A percentile compares a stretch with the other conserved stretches of the same genome.
These are phyloP conservation scores for Didymella segeticola DNA, from an alignment of 2,329 filamentous ascomycete species.

Conservation along the genomic window DNA sequence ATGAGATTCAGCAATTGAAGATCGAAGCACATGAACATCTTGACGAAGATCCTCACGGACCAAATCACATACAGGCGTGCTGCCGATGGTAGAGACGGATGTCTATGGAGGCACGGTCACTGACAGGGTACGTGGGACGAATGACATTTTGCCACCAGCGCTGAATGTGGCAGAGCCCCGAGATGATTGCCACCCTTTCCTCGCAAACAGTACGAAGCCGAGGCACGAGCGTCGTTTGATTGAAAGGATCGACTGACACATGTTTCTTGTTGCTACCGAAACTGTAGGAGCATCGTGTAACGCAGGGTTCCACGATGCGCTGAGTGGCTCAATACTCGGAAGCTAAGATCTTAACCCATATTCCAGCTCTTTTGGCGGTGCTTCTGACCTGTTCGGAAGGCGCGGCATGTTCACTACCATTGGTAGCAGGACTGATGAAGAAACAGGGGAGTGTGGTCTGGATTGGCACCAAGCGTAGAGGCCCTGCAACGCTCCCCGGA, in stretches of 20 bases:
- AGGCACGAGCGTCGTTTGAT: conserved; percentile 22
- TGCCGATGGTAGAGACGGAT: conserved; percentile 26
- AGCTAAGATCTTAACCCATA: conserved; percentile 12
- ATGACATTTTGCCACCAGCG: conserved; percentile 24
- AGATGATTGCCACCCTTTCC: conserved; percentile 37
- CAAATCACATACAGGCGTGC: conserved; percentile 25
- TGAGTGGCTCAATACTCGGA: conserved; percentile 22
- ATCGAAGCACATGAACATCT: conserved; percentile 38
- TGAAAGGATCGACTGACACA: conserved; percentile 26
- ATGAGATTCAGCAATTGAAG: conserved; percentile 18
- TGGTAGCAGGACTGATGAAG: conserved; percentile 20
- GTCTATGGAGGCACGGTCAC: conserved; percentile 35
- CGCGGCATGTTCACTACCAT: conserved; percentile 7
- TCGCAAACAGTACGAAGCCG: conserved; percentile 24
- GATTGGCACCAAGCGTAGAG: conserved; percentile 10
- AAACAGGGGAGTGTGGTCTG: conserved; percentile 9
- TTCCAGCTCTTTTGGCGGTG: conserved; percentile 17
- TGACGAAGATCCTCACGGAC: conserved; percentile 22
- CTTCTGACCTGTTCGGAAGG: conserved; percentile 11
- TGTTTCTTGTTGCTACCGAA: conserved; percentile 19
- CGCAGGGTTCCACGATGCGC: conserved; percentile 11
- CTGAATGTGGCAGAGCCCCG: conserved; percentile 40
- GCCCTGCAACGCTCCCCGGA: conserved; percentile 14
- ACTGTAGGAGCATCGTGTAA: conserved; percentile 9
- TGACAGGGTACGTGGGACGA: conserved; percentile 30